A percentile compares a stretch with the other conserved stretches of the same genome.
phyloP scores from a whole-genome alignment of 768 basidiomycete genomes.

The Termitomyces sp. region DNA sequence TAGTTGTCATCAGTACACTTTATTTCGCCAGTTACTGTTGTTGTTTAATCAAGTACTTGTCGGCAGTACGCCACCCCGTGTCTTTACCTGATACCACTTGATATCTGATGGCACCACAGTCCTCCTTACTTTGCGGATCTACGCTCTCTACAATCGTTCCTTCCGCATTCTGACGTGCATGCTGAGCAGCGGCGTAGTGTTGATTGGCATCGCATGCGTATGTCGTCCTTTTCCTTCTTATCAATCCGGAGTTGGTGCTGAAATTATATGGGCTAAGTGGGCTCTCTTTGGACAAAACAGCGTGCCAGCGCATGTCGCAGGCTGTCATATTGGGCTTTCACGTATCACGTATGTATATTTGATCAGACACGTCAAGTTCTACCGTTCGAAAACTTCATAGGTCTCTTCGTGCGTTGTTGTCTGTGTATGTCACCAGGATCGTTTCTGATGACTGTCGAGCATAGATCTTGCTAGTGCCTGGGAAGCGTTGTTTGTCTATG shows the following conservation, averaged over 20 bases:
- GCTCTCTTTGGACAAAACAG: conserved; percentile 35
- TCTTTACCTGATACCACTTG: background rate
- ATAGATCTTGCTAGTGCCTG: conserved; percentile 36
- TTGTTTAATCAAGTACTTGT: conserved; percentile 43
- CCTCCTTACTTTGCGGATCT: conserved; percentile 43
- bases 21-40: conserved; percentile 38
- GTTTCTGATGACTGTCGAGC: background rate
- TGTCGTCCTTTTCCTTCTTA: conserved; percentile 13
- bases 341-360: conserved; percentile 23
- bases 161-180: conserved; percentile 32
- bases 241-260: background rate
- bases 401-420: background rate
- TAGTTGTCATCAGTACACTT: conserved; percentile 36
- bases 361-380: background rate
- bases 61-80: conserved; percentile 32
- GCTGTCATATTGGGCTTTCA: conserved; percentile 33
- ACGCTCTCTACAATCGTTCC: conserved; percentile 44
- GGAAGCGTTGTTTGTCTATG: conserved; percentile 49
- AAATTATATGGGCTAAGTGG: conserved; percentile 28
- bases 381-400: background rate
- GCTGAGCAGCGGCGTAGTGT: conserved; percentile 23
- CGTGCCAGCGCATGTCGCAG: conserved; percentile 14
- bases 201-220: conserved; percentile 33
- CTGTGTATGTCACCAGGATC: background rate
- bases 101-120: conserved; percentile 20